Evolutionary conservation across 768 basidiomycete genomes (phyloP), one percentile per base, ranked within the genome.

Genomic region (Serendipita sp.): DNA sequence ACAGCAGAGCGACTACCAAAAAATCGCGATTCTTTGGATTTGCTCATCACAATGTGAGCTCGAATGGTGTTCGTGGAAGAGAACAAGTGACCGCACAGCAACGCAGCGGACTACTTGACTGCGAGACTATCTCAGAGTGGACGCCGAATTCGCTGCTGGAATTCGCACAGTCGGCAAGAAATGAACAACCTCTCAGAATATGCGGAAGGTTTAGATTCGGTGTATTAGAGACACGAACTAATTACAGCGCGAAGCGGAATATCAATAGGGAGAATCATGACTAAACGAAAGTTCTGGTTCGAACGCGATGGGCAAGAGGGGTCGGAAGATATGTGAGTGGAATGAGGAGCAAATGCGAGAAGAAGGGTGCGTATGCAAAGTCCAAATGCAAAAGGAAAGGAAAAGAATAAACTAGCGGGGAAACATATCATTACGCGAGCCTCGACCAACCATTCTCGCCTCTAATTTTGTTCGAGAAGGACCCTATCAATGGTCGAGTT

Each of bases 401-500:
- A 7, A 22, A 17, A 5, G 17, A 50, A 20, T 7, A 48, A 17
- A 48, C 5, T 7, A 20, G 1, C 7, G 45, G n/a, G 26, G 45
- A 5, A 22, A 2, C 2, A n/a, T 22, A 22, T 22, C 7, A 7
- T 22, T 7, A 2, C 9, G 42, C 13, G n/a, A 43, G 42, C 20
- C 42, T 9, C 26, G 45, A 20, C 20, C 45, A 9, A 17, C n/a
- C n/a, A 50, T 22, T 13, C 20, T 43, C 45, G 9, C 53, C 11
- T 26, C 24, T 58, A 58, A 31, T 63, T 58, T 34, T 53, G 62
- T 7, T 22, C 31, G 31, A 88, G 75, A 63, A 91, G 75, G 44
- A 82, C 76, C 61, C 83, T 76, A 69, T 91, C 88, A 65, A 93
- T 90, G 14, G 83, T 79, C 53, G 82, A 78, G 66, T 92, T 93